A percentile compares a stretch with the other conserved stretches of the same genome.
These are phyloP conservation scores for Glebionis coronaria DNA, from an alignment of 129 eudicot genomes.

Conservation along the genomic window DNA sequence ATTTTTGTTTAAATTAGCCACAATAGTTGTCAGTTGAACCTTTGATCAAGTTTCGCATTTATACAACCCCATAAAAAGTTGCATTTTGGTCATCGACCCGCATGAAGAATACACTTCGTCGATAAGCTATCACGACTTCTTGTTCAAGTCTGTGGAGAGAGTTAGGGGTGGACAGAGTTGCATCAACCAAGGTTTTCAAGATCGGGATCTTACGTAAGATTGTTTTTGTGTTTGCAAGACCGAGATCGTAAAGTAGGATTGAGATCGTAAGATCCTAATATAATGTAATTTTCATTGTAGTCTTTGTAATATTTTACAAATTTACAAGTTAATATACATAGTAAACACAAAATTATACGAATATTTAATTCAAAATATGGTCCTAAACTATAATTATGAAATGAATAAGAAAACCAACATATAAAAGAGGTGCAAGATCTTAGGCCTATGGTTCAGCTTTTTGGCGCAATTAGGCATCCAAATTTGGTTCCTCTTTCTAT, in stretches of 20 bases:
- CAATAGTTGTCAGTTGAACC: constrained; percentile 3
- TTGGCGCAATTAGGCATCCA: constrained; percentile 74
- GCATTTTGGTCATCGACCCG: constrained; percentile 22
- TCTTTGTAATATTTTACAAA: no score
- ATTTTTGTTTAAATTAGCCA: constrained; percentile 17
- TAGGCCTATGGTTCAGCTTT: constrained; percentile 38
- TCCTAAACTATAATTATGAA: no score
- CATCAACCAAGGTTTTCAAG: no score
- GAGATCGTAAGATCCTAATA: no score
- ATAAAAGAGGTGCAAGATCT: constrained; percentile 53
- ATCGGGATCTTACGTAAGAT: no score
- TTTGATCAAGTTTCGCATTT: constrained; percentile 14
- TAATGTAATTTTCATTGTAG: no score
- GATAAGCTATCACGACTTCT: constrained; percentile 7
- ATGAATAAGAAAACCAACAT: constrained; percentile 56
- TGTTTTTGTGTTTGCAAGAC: no score
- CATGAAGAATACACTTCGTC: constrained; percentile 16
- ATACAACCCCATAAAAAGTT: constrained; percentile 9
- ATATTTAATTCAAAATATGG: no score
- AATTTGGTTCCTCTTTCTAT: constrained; percentile 93
- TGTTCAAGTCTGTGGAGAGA: not conserved
- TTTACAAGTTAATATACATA: no score
- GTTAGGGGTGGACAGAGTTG: no score
- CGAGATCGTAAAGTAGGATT: no score
- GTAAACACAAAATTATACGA: no score